A percentile compares a stretch with the other conserved stretches of the same genome.
These are phyloP conservation scores for Mycosphaerelloides madeirae DNA, from an alignment of 2,329 filamentous ascomycete species.

Conservation along the genomic window DNA sequence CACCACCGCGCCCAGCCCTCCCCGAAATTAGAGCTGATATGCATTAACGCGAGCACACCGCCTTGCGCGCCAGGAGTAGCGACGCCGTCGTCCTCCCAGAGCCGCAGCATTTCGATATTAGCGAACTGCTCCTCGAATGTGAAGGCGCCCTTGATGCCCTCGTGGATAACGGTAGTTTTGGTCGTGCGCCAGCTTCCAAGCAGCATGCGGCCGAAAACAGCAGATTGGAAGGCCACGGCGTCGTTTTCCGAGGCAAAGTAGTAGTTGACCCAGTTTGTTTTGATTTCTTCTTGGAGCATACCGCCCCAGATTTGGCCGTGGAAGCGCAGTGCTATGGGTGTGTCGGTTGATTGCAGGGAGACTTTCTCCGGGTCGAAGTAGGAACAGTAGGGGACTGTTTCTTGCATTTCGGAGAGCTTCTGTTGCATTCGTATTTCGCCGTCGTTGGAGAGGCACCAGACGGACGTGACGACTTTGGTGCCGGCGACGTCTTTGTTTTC, in stretches of 20 bases:
- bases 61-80: conserved; percentile 31
- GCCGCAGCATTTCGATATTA: conserved; percentile 43
- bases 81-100: conserved; percentile 43
- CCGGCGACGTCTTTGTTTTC: conserved; percentile 34
- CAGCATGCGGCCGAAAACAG: conserved; percentile 42
- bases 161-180: conserved; percentile 43
- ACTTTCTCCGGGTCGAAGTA: conserved; percentile 45
- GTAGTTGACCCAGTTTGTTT: conserved; percentile 45
- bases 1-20: conserved; percentile 43
- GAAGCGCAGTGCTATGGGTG: conserved; percentile 37
- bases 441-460: conserved; percentile 44
- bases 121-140: conserved; percentile 47
- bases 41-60: conserved; percentile 42
- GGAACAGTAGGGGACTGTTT: conserved; percentile 43
- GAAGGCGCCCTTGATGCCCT: conserved; percentile 39
- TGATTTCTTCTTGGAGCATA: conserved; percentile 31
- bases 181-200: conserved; percentile 40
- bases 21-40: conserved; percentile 42
- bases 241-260: conserved; percentile 33
- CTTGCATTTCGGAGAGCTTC: conserved; percentile 37
- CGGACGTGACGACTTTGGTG: conserved; percentile 38
- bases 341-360: conserved; percentile 30
- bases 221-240: conserved; percentile 42
- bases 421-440: conserved; percentile 40
- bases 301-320: conserved; percentile 36